phyloP scores from a whole-genome alignment of 2,329 filamentous ascomycete genomes.

The Colletotrichum incanum region DNA sequence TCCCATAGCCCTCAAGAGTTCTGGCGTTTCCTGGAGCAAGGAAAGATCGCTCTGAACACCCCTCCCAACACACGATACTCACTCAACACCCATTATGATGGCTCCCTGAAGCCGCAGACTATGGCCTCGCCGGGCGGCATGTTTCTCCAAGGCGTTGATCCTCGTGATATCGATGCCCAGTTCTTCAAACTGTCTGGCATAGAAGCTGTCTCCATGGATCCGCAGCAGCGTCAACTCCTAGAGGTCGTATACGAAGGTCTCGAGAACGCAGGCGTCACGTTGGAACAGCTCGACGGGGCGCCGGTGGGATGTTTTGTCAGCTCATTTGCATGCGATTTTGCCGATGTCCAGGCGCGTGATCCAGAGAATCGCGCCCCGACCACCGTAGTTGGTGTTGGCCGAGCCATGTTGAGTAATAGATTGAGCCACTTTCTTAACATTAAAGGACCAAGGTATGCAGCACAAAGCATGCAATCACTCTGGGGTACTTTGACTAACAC shows the following conservation, averaged over 20 bases:
- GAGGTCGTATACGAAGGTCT: constrained; percentile 46
- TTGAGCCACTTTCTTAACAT: constrained; percentile 55
- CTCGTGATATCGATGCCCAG: constrained; percentile 44
- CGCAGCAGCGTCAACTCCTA: constrained; percentile 46
- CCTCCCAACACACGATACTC: too few species aligned
- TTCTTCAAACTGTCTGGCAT: constrained; percentile 47
- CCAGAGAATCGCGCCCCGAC: too few species aligned
- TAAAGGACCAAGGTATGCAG: constrained; percentile 10
- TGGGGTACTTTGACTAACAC: too few species aligned
- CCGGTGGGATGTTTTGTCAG: too few species aligned
- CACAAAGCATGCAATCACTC: too few species aligned
- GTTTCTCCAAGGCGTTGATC: constrained; percentile 48
- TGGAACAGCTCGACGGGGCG: not conserved
- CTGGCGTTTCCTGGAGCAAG: too few species aligned
- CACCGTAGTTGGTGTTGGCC: not conserved
- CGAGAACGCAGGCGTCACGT: constrained; percentile 43
- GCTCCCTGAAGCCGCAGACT: constrained; percentile 53
- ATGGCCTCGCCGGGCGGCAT: constrained; percentile 55
- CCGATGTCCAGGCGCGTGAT: too few species aligned
- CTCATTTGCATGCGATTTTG: constrained; percentile 2
- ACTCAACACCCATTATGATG: constrained; percentile 54
- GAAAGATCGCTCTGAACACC: too few species aligned
- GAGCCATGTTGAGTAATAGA: constrained; percentile 50
- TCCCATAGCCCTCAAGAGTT: too few species aligned
- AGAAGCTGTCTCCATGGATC: constrained; percentile 48